Evolutionary conservation across 73 alveolate genomes (phyloP).

Genomic region (Breviolum minutum): DNA sequence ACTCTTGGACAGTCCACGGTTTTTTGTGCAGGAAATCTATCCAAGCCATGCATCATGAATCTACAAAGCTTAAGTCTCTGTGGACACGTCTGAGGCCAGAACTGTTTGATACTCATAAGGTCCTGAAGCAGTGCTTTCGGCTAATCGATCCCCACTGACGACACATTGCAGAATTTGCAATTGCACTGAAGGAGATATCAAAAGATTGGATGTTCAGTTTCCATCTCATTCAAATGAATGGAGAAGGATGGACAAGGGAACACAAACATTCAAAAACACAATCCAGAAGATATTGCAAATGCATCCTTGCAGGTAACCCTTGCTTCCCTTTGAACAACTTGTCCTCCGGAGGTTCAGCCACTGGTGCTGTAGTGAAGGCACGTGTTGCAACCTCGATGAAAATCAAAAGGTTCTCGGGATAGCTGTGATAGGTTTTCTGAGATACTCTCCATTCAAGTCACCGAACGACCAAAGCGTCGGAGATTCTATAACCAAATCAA

Average conservation of each 20-base stretch:
- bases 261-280: not conserved
- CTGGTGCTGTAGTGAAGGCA: slow-evolving; percentile 75
- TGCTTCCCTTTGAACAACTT: no score
- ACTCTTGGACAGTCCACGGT: no score
- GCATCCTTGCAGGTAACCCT: no score
- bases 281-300: not conserved
- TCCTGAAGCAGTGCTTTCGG: slow-evolving; percentile 7
- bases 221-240: no score
- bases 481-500: no score
- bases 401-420: not conserved
- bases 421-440: no score
- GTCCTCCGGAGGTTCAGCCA: slow-evolving; percentile 92
- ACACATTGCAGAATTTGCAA: not conserved
- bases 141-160: no score
- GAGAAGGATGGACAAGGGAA: not conserved
- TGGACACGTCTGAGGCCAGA: not conserved
- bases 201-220: not conserved
- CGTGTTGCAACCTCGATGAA: slow-evolving; percentile 44
- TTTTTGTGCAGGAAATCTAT: no score
- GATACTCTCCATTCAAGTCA: no score
- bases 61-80: no score
- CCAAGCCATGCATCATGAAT: no score
- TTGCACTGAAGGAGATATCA: not conserved
- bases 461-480: no score
- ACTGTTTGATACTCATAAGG: slow-evolving; percentile 82